Percentiles rank a stretch among this genome's conserved stretches.
Evolutionary conservation across 2,329 filamentous ascomycete species (phyloP).

Genomic region (Claviceps pusilla): DNA sequence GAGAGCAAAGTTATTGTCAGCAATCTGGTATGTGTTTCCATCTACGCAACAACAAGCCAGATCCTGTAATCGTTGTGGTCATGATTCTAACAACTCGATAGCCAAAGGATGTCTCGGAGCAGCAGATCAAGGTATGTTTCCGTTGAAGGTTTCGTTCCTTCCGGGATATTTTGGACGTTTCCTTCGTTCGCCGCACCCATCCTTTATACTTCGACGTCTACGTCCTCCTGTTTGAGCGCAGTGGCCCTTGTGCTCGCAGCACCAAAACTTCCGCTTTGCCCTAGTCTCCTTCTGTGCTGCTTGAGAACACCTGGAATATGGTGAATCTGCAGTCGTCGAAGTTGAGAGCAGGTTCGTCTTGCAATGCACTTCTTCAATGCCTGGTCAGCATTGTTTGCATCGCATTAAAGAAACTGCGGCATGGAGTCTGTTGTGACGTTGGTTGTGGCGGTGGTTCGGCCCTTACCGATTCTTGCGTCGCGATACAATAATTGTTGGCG

Average conservation of each 20-base stretch:
- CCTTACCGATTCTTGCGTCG: slow-evolving; percentile 3
- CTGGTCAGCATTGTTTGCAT: slow-evolving; percentile 35
- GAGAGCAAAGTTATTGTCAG: slow-evolving; percentile 98
- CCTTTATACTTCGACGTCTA: slow-evolving; percentile 13
- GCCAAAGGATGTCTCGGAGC: slow-evolving; percentile 92
- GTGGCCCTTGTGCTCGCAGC: slow-evolving; percentile 1
- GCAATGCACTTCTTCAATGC: slow-evolving; percentile 28
- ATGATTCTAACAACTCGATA: slow-evolving; percentile 20
- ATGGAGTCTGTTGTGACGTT: slow-evolving; percentile 2
- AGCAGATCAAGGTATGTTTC: slow-evolving; percentile 99
- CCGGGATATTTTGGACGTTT: slow-evolving; percentile 56
- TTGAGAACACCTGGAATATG: slow-evolving; percentile 16
- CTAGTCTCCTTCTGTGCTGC: slow-evolving; percentile 18
- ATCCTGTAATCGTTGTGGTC: not conserved
- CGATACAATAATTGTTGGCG: slow-evolving; percentile 2
- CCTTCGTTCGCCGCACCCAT: slow-evolving; percentile 24
- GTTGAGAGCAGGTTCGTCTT: slow-evolving; percentile 45
- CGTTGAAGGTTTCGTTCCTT: slow-evolving; percentile 55
- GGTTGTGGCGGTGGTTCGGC: slow-evolving; percentile 1
- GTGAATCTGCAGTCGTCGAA: slow-evolving; percentile 25
- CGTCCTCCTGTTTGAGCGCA: slow-evolving; percentile 6
- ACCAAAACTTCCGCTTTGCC: slow-evolving; percentile 6
- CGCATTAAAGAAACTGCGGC: slow-evolving; percentile 13
- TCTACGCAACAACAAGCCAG: not conserved
- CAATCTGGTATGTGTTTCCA: slow-evolving; percentile 62